Base-by-base conservation (phyloP, 371 early-diverging fungal genomes). In the Synchytrium microbalum region DNA sequence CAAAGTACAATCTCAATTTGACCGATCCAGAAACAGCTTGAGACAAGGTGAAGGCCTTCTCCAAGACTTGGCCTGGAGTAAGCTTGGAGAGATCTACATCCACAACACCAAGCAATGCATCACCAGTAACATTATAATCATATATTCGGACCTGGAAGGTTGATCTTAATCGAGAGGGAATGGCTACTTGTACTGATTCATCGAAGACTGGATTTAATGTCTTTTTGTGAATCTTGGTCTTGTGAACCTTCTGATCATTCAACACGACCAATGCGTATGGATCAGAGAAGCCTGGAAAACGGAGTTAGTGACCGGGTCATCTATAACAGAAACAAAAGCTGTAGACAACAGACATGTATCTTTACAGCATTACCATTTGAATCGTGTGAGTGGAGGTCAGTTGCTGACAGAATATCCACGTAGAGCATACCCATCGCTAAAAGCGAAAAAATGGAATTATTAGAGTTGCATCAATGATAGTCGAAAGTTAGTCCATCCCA, bases 141-240 rank as follows among this genome's bases (percentile, higher is more conserved):
- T 63, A 64, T 46, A 78, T 64, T 5, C 63, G 64, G 38, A 78
- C 54, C 58, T 63, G 61, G 32, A 78, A 51, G 10, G 67, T 72
- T 19, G 73, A 71, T n/a, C 68, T 65, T 27, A 71, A 61, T 2
- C 75, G 73, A 13, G 69, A 68, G 25, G 59, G 26, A 24, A 78
- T 64, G 52, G 65, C 51, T 16, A 51, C 54, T 30, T 62, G 58
- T 16, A 28, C 31, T 27, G 64, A 55, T 58, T 78, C 76, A 38
- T 75, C 71, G 60, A 70, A 80, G 1, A 59, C 60, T 3, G 80
- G 78, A 59, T 71, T 71, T 16, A 73, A 54, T 0, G 72, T 72
- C 62, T 73, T 75, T 46, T 75, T 72, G 58, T 68, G 58, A 8
- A 65, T 56, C 28, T 69, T 70, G 24, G 78, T 77, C 58, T 76